These are phyloP conservation scores for Xylaria sp. DNA, from an alignment of 2,329 filamentous ascomycete genomes.

Conservation along the genomic window DNA sequence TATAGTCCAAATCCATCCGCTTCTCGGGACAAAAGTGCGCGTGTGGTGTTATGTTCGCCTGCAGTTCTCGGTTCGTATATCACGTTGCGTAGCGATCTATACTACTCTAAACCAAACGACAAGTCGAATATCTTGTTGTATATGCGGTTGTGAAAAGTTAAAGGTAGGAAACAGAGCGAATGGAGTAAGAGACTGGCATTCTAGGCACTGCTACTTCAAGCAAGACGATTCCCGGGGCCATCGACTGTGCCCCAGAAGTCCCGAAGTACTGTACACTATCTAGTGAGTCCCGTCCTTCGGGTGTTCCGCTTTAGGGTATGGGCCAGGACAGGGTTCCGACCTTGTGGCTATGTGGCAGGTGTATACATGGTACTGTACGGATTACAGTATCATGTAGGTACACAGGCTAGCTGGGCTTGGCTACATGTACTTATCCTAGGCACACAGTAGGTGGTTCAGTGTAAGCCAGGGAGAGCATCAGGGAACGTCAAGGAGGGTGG, in stretches of 20 bases:
- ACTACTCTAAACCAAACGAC: slow-evolving; percentile 21
- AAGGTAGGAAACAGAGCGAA: slow-evolving; percentile 27
- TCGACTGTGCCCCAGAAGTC: slow-evolving; percentile 35
- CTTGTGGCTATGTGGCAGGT: slow-evolving; percentile 34
- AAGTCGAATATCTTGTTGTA: slow-evolving; percentile 14
- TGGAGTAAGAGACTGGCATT: slow-evolving; percentile 14
- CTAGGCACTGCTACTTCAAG: slow-evolving; percentile 27
- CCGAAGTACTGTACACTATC: slow-evolving; percentile 26
- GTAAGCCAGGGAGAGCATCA: neutral
- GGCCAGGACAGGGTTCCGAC: slow-evolving; percentile 23
- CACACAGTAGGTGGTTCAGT: neutral
- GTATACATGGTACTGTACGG: slow-evolving; percentile 11
- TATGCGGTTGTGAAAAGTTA: slow-evolving; percentile 10
- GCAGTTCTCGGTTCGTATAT: slow-evolving; percentile 1
- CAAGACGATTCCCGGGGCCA: slow-evolving; percentile 31
- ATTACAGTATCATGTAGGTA: slow-evolving; percentile 8
- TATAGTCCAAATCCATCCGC: slow-evolving; percentile 42
- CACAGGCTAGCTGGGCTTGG: neutral
- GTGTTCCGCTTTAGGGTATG: slow-evolving; percentile 36
- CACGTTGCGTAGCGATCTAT: slow-evolving; percentile 13
- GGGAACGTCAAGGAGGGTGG: neutral
- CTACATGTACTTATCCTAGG: neutral
- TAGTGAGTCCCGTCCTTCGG: slow-evolving; percentile 35
- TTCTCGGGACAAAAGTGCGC: slow-evolving; percentile 27
- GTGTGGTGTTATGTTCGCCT: slow-evolving; percentile 10